phyloP scores from a whole-genome alignment of 345 rosid species.

The Bruguiera sexangula region DNA sequence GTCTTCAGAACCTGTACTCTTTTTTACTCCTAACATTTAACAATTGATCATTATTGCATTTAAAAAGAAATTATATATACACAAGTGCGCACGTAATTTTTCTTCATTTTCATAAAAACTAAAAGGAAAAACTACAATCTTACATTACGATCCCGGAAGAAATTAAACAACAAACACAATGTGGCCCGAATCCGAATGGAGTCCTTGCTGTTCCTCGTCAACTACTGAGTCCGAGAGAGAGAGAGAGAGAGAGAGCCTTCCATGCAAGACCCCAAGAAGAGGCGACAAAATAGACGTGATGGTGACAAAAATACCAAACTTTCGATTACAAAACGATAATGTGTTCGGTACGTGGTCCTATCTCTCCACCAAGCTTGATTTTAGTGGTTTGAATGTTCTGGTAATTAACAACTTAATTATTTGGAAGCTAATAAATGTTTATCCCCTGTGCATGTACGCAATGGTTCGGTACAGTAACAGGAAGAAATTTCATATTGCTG shows the following conservation, averaged over 20 bases:
- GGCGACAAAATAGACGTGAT: background rate
- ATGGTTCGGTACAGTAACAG: background rate
- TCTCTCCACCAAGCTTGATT: background rate
- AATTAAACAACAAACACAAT: background rate
- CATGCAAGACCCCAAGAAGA: background rate
- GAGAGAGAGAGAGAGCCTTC: background rate
- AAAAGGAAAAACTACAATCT: too few species aligned
- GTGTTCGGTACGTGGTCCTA: slow-evolving; percentile 9
- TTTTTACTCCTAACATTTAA: too few species aligned
- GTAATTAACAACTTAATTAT: background rate
- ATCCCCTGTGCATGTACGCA: background rate
- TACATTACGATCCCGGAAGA: background rate
- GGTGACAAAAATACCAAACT: background rate
- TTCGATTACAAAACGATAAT: slow-evolving; percentile 16
- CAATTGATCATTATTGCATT: too few species aligned
- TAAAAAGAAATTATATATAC: too few species aligned
- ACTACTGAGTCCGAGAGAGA: background rate
- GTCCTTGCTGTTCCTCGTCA: background rate
- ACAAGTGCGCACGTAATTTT: too few species aligned
- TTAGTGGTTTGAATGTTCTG: background rate
- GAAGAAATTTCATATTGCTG: background rate
- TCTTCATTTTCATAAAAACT: too few species aligned
- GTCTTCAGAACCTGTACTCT: too few species aligned
- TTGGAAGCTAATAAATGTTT: background rate
- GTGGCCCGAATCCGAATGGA: background rate